phyloP scores from a whole-genome alignment of 176 grass and related monocot genomes.

The Rhynchospora pubera region DNA sequence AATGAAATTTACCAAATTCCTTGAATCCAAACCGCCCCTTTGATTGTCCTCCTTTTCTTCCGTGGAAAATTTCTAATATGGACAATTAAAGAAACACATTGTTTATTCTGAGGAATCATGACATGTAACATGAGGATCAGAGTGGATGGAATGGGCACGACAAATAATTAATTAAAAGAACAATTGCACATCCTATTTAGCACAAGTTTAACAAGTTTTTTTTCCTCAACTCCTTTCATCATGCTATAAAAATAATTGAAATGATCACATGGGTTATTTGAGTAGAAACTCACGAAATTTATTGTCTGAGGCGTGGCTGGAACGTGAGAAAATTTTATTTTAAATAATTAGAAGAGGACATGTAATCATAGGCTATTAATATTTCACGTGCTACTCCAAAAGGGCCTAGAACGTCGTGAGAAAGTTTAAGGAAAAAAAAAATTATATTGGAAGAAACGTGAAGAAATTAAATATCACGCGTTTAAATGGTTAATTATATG shows the following conservation, averaged over 20 bases:
- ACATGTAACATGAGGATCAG: too few relatives aligned
- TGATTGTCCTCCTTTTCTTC: background rate
- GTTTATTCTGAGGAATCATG: too few relatives aligned
- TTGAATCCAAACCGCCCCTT: too few relatives aligned
- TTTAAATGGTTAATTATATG: background rate
- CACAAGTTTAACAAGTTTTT: too few relatives aligned
- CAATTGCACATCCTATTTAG: background rate
- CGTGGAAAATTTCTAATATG: background rate
- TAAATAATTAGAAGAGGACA: background rate
- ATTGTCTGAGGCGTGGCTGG: background rate
- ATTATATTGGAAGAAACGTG: background rate
- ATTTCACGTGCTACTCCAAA: too few relatives aligned
- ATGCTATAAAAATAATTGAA: background rate
- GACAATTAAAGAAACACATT: background rate
- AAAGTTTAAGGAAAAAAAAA: background rate
- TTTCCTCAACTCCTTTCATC: too few relatives aligned
- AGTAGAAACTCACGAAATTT: background rate
- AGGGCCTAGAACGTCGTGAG: too few relatives aligned
- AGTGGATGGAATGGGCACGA: background rate
- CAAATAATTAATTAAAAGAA: background rate
- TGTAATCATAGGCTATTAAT: background rate
- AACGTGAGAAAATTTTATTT: background rate
- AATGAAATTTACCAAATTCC: too few relatives aligned
- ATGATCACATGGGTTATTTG: too few relatives aligned
- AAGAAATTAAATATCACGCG: background rate